These are phyloP conservation scores for Halophytophthora polymorphica DNA, from an alignment of 352 stramenopile species.

Conservation along the genomic window DNA sequence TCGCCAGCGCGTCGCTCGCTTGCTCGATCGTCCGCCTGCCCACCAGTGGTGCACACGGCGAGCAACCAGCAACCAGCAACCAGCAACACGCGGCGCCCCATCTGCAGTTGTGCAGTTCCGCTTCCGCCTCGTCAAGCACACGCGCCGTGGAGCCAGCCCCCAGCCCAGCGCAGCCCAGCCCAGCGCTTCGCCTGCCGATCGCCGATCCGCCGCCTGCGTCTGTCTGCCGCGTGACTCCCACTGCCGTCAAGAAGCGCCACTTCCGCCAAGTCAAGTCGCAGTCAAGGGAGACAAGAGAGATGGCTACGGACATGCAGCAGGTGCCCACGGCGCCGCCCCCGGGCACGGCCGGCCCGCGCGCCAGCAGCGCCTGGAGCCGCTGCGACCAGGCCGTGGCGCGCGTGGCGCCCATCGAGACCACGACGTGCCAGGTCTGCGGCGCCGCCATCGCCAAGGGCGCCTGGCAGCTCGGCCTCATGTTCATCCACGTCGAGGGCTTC, in stretches of 20 bases:
- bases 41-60: no score
- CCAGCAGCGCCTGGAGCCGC: conserved; percentile 66
- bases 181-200: neutral
- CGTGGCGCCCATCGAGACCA: conserved; percentile 67
- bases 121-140: conserved; percentile 13
- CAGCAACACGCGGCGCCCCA: conserved; percentile 7
- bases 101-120: conserved; percentile 31
- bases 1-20: no score
- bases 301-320: conserved; percentile 43
- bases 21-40: no score
- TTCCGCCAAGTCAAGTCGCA: conserved; percentile 3
- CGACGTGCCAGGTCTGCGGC: conserved; percentile 74
- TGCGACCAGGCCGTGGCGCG: conserved; percentile 79
- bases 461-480: conserved; percentile 82
- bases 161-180: conserved; percentile 2
- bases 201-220: no score
- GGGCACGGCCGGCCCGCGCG: conserved; percentile 31
- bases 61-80: no score
- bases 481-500: conserved; percentile 82
- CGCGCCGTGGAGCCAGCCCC: neutral
- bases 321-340: conserved; percentile 28
- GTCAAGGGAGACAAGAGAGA: conserved; percentile 18
- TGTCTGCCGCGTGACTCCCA: conserved; percentile 1
- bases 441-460: conserved; percentile 53
- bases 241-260: conserved; percentile 7